A percentile compares a stretch with the other conserved stretches of the same genome.
These are phyloP conservation scores for Tolypocladium cylindrosporum DNA, from an alignment of 2,329 filamentous ascomycete genomes.

Conservation along the genomic window DNA sequence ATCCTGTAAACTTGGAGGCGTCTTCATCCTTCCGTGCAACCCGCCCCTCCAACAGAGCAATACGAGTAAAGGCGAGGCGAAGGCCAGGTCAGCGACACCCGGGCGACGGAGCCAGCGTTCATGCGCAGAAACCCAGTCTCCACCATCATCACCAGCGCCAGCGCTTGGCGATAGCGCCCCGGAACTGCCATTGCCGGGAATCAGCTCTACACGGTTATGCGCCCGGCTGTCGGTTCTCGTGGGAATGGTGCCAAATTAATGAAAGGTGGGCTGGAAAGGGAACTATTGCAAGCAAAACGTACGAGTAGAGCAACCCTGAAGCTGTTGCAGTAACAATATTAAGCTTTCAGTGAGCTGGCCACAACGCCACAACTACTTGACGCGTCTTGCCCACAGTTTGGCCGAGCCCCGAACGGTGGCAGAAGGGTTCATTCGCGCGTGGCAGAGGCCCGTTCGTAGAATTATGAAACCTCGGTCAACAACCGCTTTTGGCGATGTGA, in stretches of 20 bases:
- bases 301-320: neutral
- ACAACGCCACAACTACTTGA: neutral
- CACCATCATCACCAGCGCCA: neutral
- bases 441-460: neutral
- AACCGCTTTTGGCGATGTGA: neutral
- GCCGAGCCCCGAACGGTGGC: neutral
- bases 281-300: neutral
- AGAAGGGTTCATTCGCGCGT: neutral
- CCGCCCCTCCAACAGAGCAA: neutral
- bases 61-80: neutral
- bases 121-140: neutral
- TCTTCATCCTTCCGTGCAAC: neutral
- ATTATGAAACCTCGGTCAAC: neutral
- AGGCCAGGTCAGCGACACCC: neutral
- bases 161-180: neutral
- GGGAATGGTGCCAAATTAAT: too few relatives aligned
- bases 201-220: too few relatives aligned
- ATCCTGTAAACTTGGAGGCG: neutral
- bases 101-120: neutral
- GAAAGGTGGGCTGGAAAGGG: too few relatives aligned
- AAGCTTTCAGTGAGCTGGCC: too few relatives aligned
- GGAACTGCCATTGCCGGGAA: neutral
- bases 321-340: too few relatives aligned
- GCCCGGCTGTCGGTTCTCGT: too few relatives aligned
- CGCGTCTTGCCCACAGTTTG: neutral